phyloP scores from a whole-genome alignment of 2,329 filamentous ascomycete species.

The Diplodia mutila region DNA sequence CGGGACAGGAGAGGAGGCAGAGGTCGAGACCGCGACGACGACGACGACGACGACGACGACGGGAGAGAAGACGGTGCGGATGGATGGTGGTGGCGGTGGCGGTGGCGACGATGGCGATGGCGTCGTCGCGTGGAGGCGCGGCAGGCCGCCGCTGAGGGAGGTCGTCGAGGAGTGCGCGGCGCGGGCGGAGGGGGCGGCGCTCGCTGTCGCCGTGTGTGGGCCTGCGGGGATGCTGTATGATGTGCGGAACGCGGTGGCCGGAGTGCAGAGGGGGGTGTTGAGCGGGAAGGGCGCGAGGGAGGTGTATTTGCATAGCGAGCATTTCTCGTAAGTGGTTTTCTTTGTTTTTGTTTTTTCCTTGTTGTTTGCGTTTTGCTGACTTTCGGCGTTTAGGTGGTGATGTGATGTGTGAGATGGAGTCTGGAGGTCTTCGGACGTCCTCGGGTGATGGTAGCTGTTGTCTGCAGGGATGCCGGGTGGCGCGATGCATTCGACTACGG shows the following conservation, averaged over 20 bases:
- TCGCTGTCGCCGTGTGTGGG: constrained; percentile 28
- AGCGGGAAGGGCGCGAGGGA: constrained; percentile 7
- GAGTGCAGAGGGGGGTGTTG: constrained; percentile 19
- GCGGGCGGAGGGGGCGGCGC: not conserved
- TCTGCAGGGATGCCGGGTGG: no score
- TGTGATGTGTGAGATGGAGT: no score
- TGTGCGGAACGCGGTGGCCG: constrained; percentile 28
- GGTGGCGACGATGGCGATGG: no score
- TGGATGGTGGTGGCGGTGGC: not conserved
- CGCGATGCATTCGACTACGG: no score
- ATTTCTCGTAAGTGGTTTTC: constrained; percentile 26
- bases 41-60: no score
- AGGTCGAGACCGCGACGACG: not conserved
- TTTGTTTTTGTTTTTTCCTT: not conserved
- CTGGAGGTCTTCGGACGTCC: no score
- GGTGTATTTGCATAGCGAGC: constrained; percentile 28
- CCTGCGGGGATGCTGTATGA: constrained; percentile 26
- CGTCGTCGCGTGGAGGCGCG: not conserved
- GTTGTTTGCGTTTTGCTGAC: no score
- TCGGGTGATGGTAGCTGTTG: no score
- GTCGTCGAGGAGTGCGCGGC: not conserved
- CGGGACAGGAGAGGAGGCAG: not conserved
- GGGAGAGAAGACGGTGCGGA: not conserved
- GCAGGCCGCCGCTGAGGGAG: not conserved
- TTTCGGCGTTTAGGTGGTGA: not conserved